These are phyloP conservation scores for Fraxinus albicans DNA, from an alignment of 305 asterid species.

Conservation along the genomic window DNA sequence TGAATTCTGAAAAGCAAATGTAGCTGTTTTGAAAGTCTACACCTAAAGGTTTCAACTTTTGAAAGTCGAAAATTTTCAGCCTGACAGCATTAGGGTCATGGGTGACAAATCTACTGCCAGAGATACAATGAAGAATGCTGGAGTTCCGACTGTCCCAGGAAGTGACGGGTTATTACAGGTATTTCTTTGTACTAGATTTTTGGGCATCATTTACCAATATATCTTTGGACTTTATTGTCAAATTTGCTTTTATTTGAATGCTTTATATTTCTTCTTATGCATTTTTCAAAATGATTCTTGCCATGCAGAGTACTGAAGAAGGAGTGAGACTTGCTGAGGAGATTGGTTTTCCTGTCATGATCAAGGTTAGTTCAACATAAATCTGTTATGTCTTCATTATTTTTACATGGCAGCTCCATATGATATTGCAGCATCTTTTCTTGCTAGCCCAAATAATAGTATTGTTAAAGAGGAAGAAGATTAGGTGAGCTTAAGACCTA, in stretches of 20 bases:
- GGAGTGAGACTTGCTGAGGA: slow-evolving; percentile 71
- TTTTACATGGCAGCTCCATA: not conserved
- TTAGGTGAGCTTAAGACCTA: slow-evolving; percentile 7
- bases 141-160: slow-evolving; percentile 99
- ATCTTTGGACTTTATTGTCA: slow-evolving; percentile 4
- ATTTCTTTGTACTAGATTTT: slow-evolving; percentile 19
- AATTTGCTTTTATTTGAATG: not conserved
- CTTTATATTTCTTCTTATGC: not conserved
- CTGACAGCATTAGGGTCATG: slow-evolving; percentile 95
- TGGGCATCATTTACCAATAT: not conserved
- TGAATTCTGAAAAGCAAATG: not conserved
- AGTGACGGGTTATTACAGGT: slow-evolving; percentile 92
- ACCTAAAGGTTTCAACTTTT: slow-evolving; percentile 13
- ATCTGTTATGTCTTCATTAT: not conserved
- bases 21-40: not conserved
- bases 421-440: slow-evolving; percentile 13
- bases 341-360: slow-evolving; percentile 98
- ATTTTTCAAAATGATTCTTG: slow-evolving; percentile 3
- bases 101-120: slow-evolving; percentile 99
- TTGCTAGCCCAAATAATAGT: not conserved
- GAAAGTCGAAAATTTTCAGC: slow-evolving; percentile 52
- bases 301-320: slow-evolving; percentile 83
- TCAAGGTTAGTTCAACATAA: slow-evolving; percentile 61
- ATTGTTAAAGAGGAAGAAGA: slow-evolving; percentile 7
- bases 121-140: slow-evolving; percentile 98